Conservation (phyloP, 208 protist genomes). For the Naegleria fowleri region DNA sequence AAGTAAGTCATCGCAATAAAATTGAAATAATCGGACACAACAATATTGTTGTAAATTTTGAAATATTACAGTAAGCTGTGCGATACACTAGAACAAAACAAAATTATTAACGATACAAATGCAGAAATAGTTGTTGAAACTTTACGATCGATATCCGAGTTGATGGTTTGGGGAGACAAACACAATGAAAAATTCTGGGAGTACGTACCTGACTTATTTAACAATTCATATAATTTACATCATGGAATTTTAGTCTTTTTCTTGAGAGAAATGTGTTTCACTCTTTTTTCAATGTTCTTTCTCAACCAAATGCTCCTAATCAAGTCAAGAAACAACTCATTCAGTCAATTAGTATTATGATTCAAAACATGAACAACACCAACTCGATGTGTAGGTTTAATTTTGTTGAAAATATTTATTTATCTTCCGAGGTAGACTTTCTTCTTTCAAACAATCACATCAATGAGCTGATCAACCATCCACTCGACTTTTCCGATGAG, state of each 20-base stretch:
- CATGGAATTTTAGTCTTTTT: slow-evolving; percentile 52
- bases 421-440: slow-evolving; percentile 45
- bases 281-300: slow-evolving; percentile 55
- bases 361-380: slow-evolving; percentile 54
- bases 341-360: slow-evolving; percentile 63
- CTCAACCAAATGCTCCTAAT: slow-evolving; percentile 43
- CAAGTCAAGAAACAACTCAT: slow-evolving; percentile 61
- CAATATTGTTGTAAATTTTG: not conserved
- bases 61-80: not conserved
- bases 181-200: slow-evolving; percentile 62
- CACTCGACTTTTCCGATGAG: slow-evolving; percentile 73
- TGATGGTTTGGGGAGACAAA: slow-evolving; percentile 79
- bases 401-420: not conserved
- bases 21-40: too few relatives aligned
- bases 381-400: slow-evolving; percentile 52
- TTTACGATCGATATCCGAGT: slow-evolving; percentile 59
- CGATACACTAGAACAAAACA: not conserved
- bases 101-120: slow-evolving; percentile 24
- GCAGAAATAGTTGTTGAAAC: slow-evolving; percentile 57
- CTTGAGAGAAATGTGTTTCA: slow-evolving; percentile 61
- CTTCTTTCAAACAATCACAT: slow-evolving; percentile 75
- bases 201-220: slow-evolving; percentile 38
- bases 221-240: too few relatives aligned
- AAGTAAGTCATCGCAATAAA: not conserved
- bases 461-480: slow-evolving; percentile 69